Evolutionary conservation across 2,329 filamentous ascomycete species (phyloP).

Genomic region (Mariannaea elegans): DNA sequence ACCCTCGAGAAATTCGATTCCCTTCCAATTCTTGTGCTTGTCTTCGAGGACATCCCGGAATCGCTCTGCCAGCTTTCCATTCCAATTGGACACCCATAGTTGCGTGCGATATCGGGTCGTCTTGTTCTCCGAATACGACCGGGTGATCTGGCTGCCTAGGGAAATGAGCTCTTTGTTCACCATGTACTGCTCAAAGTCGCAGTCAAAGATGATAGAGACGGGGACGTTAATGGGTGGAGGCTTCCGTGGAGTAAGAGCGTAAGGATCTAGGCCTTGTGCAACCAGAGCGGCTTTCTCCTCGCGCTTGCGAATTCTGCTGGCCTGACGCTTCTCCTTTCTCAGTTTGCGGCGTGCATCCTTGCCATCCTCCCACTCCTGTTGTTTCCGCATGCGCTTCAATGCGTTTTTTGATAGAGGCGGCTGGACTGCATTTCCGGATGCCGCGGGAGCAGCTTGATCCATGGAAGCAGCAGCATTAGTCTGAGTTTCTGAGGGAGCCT

Average conservation of each 20-base stretch:
- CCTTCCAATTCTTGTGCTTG: conserved; percentile 82
- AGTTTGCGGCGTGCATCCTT: conserved; percentile 65
- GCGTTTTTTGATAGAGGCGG: conserved; percentile 81
- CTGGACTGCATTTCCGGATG: conserved; percentile 22
- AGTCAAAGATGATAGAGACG: conserved; percentile 86
- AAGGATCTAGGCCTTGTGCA: conserved; percentile 56
- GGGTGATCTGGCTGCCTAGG: conserved; percentile 82
- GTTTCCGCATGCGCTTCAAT: conserved; percentile 78
- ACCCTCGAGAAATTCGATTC: conserved; percentile 75
- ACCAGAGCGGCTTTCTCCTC: conserved; percentile 59
- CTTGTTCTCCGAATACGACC: conserved; percentile 89
- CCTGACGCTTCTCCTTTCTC: conserved; percentile 64
- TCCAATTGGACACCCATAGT: conserved; percentile 81
- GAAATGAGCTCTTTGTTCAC: conserved; percentile 84
- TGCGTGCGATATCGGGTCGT: conserved; percentile 73
- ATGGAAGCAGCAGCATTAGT: conserved; percentile 8
- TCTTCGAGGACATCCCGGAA: conserved; percentile 79
- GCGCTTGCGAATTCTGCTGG: conserved; percentile 57
- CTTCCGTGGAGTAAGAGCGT: conserved; percentile 45
- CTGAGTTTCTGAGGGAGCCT: conserved; percentile 9
- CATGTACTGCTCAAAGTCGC: conserved; percentile 93
- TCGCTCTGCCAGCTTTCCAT: conserved; percentile 76
- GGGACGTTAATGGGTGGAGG: conserved; percentile 67
- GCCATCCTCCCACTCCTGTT: conserved; percentile 79
- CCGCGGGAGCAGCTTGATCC: neutral